Conservation (phyloP, 2,329 filamentous ascomycete species). For the Aphanoascus verrucosus region DNA sequence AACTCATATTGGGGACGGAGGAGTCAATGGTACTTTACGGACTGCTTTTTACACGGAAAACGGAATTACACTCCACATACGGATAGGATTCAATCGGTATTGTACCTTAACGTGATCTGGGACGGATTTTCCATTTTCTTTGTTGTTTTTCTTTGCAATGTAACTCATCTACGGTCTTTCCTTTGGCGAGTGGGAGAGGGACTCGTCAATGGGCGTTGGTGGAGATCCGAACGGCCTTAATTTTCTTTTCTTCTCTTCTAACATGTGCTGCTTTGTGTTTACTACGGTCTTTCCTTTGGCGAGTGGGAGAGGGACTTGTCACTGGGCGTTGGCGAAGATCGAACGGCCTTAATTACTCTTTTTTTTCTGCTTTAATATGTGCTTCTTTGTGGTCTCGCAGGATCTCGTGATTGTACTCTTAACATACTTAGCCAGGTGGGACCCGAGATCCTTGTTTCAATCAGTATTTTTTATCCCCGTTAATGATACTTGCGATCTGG, state of each 20-base stretch:
- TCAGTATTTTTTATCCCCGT: too few species aligned
- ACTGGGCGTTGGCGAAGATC: neutral
- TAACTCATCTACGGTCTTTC: neutral
- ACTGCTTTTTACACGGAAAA: neutral
- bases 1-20: neutral
- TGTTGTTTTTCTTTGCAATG: neutral
- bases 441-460: too few species aligned
- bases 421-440: neutral
- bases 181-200: neutral
- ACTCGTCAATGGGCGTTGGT: neutral
- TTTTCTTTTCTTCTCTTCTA: neutral
- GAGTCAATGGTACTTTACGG: neutral
- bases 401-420: neutral
- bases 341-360: too few species aligned
- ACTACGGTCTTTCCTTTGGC: neutral
- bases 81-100: neutral
- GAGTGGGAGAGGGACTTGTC: neutral
- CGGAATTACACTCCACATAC: neutral
- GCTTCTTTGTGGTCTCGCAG: too few species aligned
- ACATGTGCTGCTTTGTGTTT: neutral
- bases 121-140: neutral
- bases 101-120: constrained; percentile 3
- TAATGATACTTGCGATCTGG: too few species aligned
- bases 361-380: too few species aligned
- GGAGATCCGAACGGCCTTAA: too few species aligned